Evolutionary conservation across 352 stramenopile species (phyloP).

Genomic region (Pythium utonaiense): DNA sequence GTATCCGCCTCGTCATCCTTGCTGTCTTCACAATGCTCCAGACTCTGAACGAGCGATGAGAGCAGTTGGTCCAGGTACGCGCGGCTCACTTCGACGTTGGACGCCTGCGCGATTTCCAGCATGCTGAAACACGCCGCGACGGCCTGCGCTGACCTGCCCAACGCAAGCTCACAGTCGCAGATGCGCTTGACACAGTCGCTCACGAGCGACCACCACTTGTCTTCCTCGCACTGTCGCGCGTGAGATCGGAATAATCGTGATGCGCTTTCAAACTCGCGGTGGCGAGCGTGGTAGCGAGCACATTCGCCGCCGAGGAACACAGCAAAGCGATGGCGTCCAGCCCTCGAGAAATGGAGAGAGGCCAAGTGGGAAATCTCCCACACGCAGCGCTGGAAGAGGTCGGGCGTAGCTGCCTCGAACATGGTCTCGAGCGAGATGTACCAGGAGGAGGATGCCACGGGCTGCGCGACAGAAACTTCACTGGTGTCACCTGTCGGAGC

Average conservation of each 20-base stretch:
- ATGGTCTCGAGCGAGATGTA: conserved; percentile 50
- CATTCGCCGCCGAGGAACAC: conserved; percentile 75
- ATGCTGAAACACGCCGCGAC: conserved; percentile 63
- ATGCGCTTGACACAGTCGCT: conserved; percentile 49
- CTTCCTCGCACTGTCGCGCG: conserved; percentile 65
- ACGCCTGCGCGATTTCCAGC: conserved; percentile 47
- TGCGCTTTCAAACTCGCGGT: conserved; percentile 58
- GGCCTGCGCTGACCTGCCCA: conserved; percentile 49
- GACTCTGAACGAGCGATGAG: conserved; percentile 39
- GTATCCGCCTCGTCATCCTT: background rate
- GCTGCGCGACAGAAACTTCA: background rate
- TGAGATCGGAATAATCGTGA: conserved; percentile 64
- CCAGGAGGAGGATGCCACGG: conserved; percentile 26
- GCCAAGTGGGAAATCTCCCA: conserved; percentile 73
- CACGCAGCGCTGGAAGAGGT: conserved; percentile 50
- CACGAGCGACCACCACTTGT: conserved; percentile 73
- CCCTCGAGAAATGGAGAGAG: conserved; percentile 71
- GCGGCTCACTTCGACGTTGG: conserved; percentile 40
- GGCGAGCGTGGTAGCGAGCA: conserved; percentile 51
- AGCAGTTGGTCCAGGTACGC: conserved; percentile 51
- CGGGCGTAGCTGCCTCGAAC: conserved; percentile 24
- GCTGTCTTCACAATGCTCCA: conserved; percentile 14
- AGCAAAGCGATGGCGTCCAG: conserved; percentile 67
- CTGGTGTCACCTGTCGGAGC: background rate
- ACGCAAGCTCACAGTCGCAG: conserved; percentile 49